A percentile compares a stretch with the other conserved stretches of the same genome.
Conservation (phyloP, 208 protist species). For the Tritrichomonas musculus region DNA sequence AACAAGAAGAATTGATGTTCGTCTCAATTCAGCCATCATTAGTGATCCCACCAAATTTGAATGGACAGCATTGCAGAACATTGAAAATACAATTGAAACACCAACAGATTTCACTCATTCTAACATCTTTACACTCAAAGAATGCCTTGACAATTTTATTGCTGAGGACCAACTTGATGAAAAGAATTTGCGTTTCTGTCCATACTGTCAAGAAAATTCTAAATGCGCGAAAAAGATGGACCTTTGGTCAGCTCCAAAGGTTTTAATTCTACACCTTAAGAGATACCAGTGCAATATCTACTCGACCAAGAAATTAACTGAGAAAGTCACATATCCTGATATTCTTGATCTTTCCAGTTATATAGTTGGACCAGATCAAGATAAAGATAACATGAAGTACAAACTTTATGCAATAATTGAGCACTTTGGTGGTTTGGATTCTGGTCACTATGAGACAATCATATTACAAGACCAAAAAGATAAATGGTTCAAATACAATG, state of each 20-base stretch:
- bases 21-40: not conserved
- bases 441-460: not conserved
- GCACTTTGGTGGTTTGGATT: not conserved
- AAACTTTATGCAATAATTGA: not conserved
- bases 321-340: not conserved
- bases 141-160: not conserved
- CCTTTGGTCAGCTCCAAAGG: not conserved
- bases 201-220: not conserved
- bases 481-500: not conserved
- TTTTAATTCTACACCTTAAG: constrained; percentile 27
- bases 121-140: not conserved
- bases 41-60: not conserved
- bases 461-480: not conserved
- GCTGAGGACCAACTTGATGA: not conserved
- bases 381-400: not conserved
- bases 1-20: not conserved
- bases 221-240: not conserved
- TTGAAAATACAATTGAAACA: too few relatives aligned
- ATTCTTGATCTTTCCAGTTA: not conserved
- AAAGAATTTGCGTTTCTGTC: not conserved
- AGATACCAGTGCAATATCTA: not conserved
- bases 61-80: not conserved
- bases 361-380: not conserved
- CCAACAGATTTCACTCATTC: too few relatives aligned
- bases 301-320: not conserved